Evolutionary conservation across 805 yeast species (phyloP), one percentile per base, ranked within the genome.

Genomic region (Metschnikowia proteae): DNA sequence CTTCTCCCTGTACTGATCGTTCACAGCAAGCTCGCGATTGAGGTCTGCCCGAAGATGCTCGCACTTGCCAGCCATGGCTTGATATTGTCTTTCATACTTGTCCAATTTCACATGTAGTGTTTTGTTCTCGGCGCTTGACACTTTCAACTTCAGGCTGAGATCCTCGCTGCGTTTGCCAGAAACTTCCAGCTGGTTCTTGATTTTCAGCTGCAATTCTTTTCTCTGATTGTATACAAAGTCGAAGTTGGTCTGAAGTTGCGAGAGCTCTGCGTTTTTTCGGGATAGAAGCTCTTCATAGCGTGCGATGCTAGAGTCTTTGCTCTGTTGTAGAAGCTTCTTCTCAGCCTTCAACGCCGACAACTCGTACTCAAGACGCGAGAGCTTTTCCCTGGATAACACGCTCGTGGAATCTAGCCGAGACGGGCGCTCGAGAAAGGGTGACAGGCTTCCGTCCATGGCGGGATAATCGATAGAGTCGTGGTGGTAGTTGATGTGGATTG

Each of bases 1-100:
- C 57, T 76, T 64, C 47, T 64, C 71, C 27, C 66, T 67, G 22
- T 77, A 67, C 27, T 76, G 75, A 42, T 64, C 66, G 46, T 63
- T 69, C 22, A 67, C 58, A 1, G 68, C 58, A 5, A 64, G 63
- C 41, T 68, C 68, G 38, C 67, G 64, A 37, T 58, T 57, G 42
- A 70, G 57, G 38, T 75, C 70, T 1, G 70, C 58, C 17, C 67
- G 60, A 45, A 78, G 59, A 33, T 68, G 63, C 27, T 71, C 67
- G 32, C 59, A 71, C 44, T 56, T 65, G 51, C 48, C 59, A 28
- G 45, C 64, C 62, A 45, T 48, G 49, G 51, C 56, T 43, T 35
- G 64, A 44, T 58, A 65, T 44, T 53, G 59, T 47, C 54, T 33
- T 28, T 62, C 65, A 31, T 57, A 49, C 25, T 59, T 60, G 23